phyloP scores from a whole-genome alignment of 2,329 filamentous ascomycete species.

The Stagonosporopsis cucurbitacearum region DNA sequence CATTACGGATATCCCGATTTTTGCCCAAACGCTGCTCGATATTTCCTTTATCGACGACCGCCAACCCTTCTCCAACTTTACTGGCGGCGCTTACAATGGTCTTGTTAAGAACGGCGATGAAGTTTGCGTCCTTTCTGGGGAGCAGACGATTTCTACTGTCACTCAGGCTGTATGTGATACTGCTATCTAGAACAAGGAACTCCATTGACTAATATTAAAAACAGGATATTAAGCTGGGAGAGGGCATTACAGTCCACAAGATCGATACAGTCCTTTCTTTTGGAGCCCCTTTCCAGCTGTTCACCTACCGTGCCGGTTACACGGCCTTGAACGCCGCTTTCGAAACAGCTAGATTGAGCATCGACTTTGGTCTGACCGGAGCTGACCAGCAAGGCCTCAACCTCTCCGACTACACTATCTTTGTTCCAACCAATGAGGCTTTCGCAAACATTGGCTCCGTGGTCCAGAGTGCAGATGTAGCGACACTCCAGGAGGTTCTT shows the following conservation, averaged over 20 bases:
- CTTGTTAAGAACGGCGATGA: constrained; percentile 49
- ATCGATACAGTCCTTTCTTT: constrained; percentile 36
- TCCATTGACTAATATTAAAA: background rate
- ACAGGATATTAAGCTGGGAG: constrained; percentile 35
- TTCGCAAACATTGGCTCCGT: constrained; percentile 64
- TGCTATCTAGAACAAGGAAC: background rate
- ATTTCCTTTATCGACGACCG: constrained; percentile 46
- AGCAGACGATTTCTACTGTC: constrained; percentile 58
- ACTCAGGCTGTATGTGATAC: constrained; percentile 52
- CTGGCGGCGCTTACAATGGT: constrained; percentile 63
- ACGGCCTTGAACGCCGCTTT: constrained; percentile 32
- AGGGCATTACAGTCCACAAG: constrained; percentile 38
- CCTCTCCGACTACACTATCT: constrained; percentile 73
- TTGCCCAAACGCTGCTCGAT: constrained; percentile 58
- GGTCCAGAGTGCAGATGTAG: constrained; percentile 24
- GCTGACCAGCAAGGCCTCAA: constrained; percentile 28
- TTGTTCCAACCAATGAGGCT: constrained; percentile 76
- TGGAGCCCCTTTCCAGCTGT: constrained; percentile 36
- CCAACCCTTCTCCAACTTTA: constrained; percentile 62
- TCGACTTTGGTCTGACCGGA: constrained; percentile 28
- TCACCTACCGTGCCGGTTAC: constrained; percentile 36
- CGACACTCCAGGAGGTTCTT: constrained; percentile 33
- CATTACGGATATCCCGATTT: constrained; percentile 49
- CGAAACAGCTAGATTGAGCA: constrained; percentile 27
- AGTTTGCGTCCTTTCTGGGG: constrained; percentile 59